A percentile compares a stretch with the other conserved stretches of the same genome.
Evolutionary conservation across 1,139 yeast species (phyloP).

Genomic region (Yamadazyma triangularis): DNA sequence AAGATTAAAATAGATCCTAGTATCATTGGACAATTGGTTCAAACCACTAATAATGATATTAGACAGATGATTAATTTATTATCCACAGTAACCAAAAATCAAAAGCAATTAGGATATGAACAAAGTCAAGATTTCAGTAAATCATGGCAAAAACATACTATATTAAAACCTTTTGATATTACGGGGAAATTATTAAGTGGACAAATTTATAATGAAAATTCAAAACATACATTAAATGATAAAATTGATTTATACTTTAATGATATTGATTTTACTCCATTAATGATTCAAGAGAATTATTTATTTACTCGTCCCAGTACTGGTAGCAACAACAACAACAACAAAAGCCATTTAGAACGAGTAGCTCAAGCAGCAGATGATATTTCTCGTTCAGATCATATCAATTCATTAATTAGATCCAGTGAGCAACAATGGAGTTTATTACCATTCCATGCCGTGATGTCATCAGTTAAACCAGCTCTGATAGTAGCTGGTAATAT

Average conservation of each 20-base stretch:
- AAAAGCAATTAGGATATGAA: slow-evolving; percentile 53
- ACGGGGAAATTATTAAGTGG: slow-evolving; percentile 67
- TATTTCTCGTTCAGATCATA: slow-evolving; percentile 75
- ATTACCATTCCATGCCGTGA: slow-evolving; percentile 85
- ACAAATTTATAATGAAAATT: slow-evolving; percentile 51
- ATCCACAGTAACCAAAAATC: slow-evolving; percentile 76
- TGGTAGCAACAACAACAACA: slow-evolving; percentile 17
- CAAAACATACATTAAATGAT: slow-evolving; percentile 62
- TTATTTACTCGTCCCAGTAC: slow-evolving; percentile 55
- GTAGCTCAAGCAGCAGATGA: slow-evolving; percentile 82
- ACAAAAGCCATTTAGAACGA: slow-evolving; percentile 48
- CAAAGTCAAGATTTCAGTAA: slow-evolving; percentile 49
- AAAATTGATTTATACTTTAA: slow-evolving; percentile 88
- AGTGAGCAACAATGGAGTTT: slow-evolving; percentile 96
- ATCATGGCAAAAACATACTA: slow-evolving; percentile 84
- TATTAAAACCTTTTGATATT: slow-evolving; percentile 92
- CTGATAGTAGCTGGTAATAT: slow-evolving; percentile 71
- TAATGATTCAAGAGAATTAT: slow-evolving; percentile 96
- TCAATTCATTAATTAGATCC: slow-evolving; percentile 78
- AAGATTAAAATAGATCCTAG: slow-evolving; percentile 74
- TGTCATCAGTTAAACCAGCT: slow-evolving; percentile 83
- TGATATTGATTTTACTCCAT: slow-evolving; percentile 91
- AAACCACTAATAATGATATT: slow-evolving; percentile 84
- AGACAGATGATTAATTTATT: slow-evolving; percentile 89
- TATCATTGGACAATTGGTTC: slow-evolving; percentile 78